Evolutionary conservation across 371 early-diverging fungal species (phyloP).

Genomic region (Mortierella sp.): DNA sequence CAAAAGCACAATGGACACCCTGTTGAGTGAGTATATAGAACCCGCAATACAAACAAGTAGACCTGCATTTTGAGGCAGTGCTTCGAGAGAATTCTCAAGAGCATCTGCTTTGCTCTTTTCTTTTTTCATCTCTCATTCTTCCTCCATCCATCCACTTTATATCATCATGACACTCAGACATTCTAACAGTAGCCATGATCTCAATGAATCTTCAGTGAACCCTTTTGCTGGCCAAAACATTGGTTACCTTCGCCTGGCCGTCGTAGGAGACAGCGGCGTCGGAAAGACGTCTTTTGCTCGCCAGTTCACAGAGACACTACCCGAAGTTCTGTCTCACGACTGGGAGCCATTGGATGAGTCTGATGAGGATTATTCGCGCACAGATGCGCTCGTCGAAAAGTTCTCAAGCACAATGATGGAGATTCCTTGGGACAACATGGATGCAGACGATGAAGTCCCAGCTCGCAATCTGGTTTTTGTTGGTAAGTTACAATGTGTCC

Average conservation of each 20-base stretch:
- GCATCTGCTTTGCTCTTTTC: not conserved
- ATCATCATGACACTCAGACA: constrained; percentile 8
- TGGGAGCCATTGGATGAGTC: constrained; percentile 28
- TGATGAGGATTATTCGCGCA: constrained; percentile 43
- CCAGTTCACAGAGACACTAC: constrained; percentile 55
- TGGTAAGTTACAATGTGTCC: constrained; percentile 16
- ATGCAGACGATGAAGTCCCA: constrained; percentile 54
- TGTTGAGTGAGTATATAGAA: constrained; percentile 10
- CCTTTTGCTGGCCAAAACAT: constrained; percentile 54
- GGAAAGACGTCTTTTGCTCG: constrained; percentile 65
- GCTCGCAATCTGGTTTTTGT: constrained; percentile 59
- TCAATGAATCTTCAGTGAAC: constrained; percentile 28
- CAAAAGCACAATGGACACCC: constrained; percentile 10
- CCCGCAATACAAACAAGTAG: not conserved
- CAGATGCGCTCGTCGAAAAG: constrained; percentile 50
- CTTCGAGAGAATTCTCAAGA: not conserved
- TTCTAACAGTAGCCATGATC: constrained; percentile 5
- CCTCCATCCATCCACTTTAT: not conserved
- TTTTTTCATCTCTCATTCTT: not conserved
- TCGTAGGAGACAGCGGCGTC: constrained; percentile 72
- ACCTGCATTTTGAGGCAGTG: constrained; percentile 4
- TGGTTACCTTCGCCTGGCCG: constrained; percentile 62
- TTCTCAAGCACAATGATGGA: constrained; percentile 56
- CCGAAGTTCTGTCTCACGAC: constrained; percentile 55
- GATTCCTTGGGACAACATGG: constrained; percentile 54